Conservation (phyloP, 345 rosid species). For the Arabidopsis arenosa region DNA sequence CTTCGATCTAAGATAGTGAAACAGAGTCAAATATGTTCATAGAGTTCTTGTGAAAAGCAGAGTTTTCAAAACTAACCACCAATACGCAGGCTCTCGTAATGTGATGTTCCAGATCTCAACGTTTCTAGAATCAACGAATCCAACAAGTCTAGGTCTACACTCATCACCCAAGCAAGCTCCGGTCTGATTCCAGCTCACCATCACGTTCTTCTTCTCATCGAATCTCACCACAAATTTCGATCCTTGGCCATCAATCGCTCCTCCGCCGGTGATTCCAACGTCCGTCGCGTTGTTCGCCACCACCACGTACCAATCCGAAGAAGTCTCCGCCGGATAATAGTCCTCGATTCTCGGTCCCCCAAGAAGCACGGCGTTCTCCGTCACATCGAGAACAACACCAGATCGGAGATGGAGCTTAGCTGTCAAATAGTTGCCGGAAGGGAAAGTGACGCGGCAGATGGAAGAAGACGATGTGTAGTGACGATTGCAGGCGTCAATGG, state of each 20-base stretch:
- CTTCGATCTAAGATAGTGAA: constrained; percentile 1
- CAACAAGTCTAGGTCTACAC: constrained; percentile 81
- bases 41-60: neutral
- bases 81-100: constrained; percentile 80
- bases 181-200: constrained; percentile 91
- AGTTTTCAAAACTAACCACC: constrained; percentile 68
- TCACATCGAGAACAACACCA: constrained; percentile 64
- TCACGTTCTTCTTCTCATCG: constrained; percentile 76
- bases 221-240: constrained; percentile 68
- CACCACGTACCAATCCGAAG: constrained; percentile 76
- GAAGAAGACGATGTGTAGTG: constrained; percentile 41
- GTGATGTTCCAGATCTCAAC: constrained; percentile 71
- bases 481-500: constrained; percentile 68
- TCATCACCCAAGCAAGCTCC: constrained; percentile 90
- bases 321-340: constrained; percentile 63
- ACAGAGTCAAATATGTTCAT: neutral
- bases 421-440: constrained; percentile 75
- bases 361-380: constrained; percentile 62
- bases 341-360: constrained; percentile 74
- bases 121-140: constrained; percentile 70
- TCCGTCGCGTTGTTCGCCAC: constrained; percentile 74
- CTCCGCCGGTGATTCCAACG: constrained; percentile 92
- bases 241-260: constrained; percentile 86
- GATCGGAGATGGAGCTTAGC: constrained; percentile 77
- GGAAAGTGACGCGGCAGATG: constrained; percentile 72